These are phyloP conservation scores for Rhodamnia argentea DNA, from an alignment of 345 rosid genomes.

Conservation along the genomic window DNA sequence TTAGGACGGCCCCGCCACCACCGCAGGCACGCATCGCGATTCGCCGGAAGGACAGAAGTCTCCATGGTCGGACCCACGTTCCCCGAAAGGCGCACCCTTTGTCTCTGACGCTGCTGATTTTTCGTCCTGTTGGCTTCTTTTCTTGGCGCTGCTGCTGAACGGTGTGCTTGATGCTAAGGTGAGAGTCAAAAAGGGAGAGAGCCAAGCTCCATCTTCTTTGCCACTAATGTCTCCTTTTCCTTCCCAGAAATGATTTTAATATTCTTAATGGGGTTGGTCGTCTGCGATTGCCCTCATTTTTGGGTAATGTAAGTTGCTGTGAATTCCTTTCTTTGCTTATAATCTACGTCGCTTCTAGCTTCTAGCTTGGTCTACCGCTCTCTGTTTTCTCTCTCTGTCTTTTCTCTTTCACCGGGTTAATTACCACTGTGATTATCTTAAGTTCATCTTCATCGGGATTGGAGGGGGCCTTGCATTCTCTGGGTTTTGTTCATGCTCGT, in stretches of 20 bases:
- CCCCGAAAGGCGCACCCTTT: neutral
- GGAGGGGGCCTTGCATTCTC: neutral
- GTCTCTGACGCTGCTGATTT: neutral
- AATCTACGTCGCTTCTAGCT: conserved; percentile 23
- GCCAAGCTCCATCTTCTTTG: neutral
- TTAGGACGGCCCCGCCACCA: neutral
- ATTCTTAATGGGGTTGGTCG: neutral
- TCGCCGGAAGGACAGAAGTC: neutral
- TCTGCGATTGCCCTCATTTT: neutral
- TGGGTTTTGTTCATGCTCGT: neutral
- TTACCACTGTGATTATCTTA: neutral
- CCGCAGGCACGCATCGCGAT: neutral
- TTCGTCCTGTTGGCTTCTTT: neutral
- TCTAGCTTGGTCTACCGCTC: conserved; percentile 4
- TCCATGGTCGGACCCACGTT: neutral
- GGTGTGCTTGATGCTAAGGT: neutral
- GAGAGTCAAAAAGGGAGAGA: neutral
- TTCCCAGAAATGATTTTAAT: neutral
- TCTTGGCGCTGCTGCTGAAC: neutral
- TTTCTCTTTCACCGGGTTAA: neutral
- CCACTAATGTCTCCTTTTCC: neutral
- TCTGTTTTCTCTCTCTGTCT: neutral
- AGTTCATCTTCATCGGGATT: neutral
- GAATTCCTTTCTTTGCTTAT: conserved; percentile 50
- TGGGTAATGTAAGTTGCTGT: neutral